These are phyloP conservation scores for Ophiosphaerella herpotricha DNA, from an alignment of 2,329 filamentous ascomycete genomes.

Conservation along the genomic window DNA sequence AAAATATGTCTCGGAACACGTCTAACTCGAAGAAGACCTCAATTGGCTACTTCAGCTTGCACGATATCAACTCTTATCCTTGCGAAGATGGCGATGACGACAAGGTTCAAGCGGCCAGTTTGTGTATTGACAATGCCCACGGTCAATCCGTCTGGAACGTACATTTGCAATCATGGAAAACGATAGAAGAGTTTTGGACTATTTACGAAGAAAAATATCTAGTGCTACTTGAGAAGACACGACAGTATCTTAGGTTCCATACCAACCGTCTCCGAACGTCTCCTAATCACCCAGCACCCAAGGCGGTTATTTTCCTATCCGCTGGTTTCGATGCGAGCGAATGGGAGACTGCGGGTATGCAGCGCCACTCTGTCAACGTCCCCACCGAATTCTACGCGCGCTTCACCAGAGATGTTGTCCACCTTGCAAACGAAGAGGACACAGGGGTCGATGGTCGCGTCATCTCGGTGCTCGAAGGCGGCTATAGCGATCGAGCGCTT, in stretches of 20 bases:
- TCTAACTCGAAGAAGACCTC: constrained; percentile 78
- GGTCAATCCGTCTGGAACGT: constrained; percentile 96
- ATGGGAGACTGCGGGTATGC: constrained; percentile 91
- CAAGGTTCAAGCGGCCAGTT: constrained; percentile 89
- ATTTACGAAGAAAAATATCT: constrained; percentile 82
- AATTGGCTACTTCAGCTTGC: constrained; percentile 94
- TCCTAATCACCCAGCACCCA: constrained; percentile 66
- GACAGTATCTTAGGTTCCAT: constrained; percentile 74
- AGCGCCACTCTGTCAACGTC: constrained; percentile 92
- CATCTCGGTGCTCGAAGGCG: constrained; percentile 92
- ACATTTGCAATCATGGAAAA: constrained; percentile 86
- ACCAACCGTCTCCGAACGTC: constrained; percentile 65
- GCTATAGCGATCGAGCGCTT: constrained; percentile 91
- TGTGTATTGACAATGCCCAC: constrained; percentile 93
- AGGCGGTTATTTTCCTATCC: constrained; percentile 89
- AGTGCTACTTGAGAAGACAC: constrained; percentile 78
- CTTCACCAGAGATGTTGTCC: constrained; percentile 83
- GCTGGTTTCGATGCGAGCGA: constrained; percentile 97
- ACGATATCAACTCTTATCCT: constrained; percentile 98
- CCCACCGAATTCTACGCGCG: constrained; percentile 95
- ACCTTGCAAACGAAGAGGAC: constrained; percentile 77
- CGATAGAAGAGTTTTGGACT: constrained; percentile 82
- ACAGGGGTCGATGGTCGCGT: constrained; percentile 80
- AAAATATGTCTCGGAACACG: constrained; percentile 69
- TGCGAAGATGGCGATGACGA: constrained; percentile 93